phyloP scores from a whole-genome alignment of 805 yeast species.

The Lipomyces mesembrius region DNA sequence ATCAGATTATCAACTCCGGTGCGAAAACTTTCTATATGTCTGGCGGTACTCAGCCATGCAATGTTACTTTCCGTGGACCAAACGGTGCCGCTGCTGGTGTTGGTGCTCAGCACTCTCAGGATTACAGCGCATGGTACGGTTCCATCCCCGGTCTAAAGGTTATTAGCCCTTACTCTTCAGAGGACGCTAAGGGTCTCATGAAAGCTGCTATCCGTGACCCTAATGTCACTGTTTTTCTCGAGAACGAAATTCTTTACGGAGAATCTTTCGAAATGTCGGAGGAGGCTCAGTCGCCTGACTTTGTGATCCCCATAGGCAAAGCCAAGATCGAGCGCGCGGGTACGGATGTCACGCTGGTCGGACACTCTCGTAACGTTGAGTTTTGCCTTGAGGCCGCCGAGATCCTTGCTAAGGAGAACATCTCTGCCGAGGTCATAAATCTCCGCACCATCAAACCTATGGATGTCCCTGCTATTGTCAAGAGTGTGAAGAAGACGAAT shows the following conservation, averaged over 20 bases:
- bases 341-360: slow-evolving; percentile 82
- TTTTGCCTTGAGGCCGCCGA: slow-evolving; percentile 90
- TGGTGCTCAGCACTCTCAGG: slow-evolving; percentile 99
- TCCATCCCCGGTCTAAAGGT: slow-evolving; percentile 98
- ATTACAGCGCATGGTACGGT: slow-evolving; percentile 97
- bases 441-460: slow-evolving; percentile 96
- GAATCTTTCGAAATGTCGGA: slow-evolving; percentile 87
- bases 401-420: slow-evolving; percentile 76
- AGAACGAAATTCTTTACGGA: slow-evolving; percentile 94
- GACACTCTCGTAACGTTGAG: slow-evolving; percentile 90
- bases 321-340: slow-evolving; percentile 96
- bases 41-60: slow-evolving; percentile 98
- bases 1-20: slow-evolving; percentile 96
- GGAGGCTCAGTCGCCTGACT: slow-evolving; percentile 87
- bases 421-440: slow-evolving; percentile 91
- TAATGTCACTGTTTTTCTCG: slow-evolving; percentile 93
- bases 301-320: slow-evolving; percentile 88
- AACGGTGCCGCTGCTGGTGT: slow-evolving; percentile 99
- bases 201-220: slow-evolving; percentile 99
- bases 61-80: slow-evolving; percentile 98
- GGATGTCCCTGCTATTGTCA: slow-evolving; percentile 83
- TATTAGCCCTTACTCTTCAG: slow-evolving; percentile 91
- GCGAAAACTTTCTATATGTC: slow-evolving; percentile 99
- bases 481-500: slow-evolving; percentile 93
- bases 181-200: slow-evolving; percentile 92